Base-by-base conservation (phyloP, 2,329 filamentous ascomycete genomes). In the Sporothrix brasiliensis region DNA sequence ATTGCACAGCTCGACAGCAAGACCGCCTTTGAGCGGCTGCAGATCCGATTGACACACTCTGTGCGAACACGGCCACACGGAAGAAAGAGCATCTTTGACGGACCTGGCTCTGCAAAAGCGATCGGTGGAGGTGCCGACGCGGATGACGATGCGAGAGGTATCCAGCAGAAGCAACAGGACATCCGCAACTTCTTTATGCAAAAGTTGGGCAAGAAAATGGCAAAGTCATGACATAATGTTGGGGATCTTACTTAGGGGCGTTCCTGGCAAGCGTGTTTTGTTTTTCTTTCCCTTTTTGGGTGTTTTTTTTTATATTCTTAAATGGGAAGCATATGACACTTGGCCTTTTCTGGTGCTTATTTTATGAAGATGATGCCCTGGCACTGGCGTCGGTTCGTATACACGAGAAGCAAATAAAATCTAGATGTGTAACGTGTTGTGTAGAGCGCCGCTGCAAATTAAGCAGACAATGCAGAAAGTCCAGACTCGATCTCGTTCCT, bases 1-100 rank as follows among this genome's bases (percentile, higher is more conserved):
- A 83, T 95, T 71, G 85, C 86, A 19, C 86, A 91, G 41, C 91
- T 92, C 41, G 89, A 96, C 76, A 88, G 91, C 14, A 97, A 97
- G 79, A 88, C 89, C 69, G 84, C 86, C 13, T 83, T 97, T 52
- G 91, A 96, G 75, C 85, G 89, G 70, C 81, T 97, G n/a, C 86
- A 89, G 71, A 88, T 91, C 75, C 87, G 94, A 69, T 82, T 97
- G 16, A 80, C 88, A 61, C 89, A 91, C 77, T 86, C 87, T 2
- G 89, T 94, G 63, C 85, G 93, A 65, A 91, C 91, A 13, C 86
- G 85, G 74, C 84, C 82, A 60, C 84, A 81, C 66, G 83, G 82
- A 13, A 87, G 85, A 76, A 83, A 82, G 71, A 85, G 81, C 73
- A 82, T 87, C 4, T 87, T 74, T 68, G 68, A 71, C 56, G 61